Base-by-base conservation (phyloP, 345 rosid species). In the Cardamine chenopodiifolia region DNA sequence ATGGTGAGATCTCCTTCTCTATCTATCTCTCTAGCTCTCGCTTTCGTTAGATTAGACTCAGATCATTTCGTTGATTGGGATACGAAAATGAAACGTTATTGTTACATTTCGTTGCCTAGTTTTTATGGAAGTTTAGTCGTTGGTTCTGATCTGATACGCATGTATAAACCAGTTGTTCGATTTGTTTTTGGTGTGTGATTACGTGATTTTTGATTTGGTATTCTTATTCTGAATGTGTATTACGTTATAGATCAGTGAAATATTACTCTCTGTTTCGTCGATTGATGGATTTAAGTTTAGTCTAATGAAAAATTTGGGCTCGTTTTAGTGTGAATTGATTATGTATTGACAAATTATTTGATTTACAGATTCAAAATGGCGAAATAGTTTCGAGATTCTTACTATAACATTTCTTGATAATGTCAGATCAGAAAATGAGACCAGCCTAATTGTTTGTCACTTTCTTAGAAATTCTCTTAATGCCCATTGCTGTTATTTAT, bases 1-100 rank as follows among this genome's bases (percentile, higher is more conserved):
- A 92, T 71, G 98, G 98, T 92, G 66, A 84, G 88, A 75, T 82
- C 57, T 68, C 74, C 34, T 29, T 57, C 25, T 45, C n/a, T 23
- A 14, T 22, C 31, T 37, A 10, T 22, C 35, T 69, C 26, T 6
- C 25, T 66, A 48, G 6, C 4, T 39, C 4, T 42, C 58, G 42
- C 1, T 68, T 3, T 52, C 9, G 9, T 5, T 68, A 4, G 42
- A 45, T 5, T 68, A 4, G 42, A 45, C 4, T 53, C 58, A 62
- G 75, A 76, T 76, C 50, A 53, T 23, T 31, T 29, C 53, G 50
- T 49, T 56, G 22, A 23, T 57, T 57, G 53, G 0, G 31, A 20
- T 40, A 5, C 22, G 28, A n/a, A 58, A 49, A 48, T 29, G 32
- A 39, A 63, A 31, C 70, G 18, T 34, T 68, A 0, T n/a, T 8